Conservation (phyloP, 1,139 yeast species). For the Diutina sp. region DNA sequence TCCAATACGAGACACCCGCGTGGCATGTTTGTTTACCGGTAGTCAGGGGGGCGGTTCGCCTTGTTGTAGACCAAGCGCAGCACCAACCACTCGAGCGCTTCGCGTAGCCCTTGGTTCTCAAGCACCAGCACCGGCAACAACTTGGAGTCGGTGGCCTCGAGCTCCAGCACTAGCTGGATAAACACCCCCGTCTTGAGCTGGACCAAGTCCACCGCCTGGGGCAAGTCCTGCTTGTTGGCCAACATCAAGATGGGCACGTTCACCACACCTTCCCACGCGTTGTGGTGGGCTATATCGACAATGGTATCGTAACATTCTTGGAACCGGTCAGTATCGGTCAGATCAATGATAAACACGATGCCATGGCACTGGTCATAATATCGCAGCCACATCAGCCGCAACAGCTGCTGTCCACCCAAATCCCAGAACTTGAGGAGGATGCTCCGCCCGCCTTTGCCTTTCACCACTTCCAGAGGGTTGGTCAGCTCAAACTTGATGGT, state of each 20-base stretch:
- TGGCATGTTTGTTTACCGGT: constrained; percentile 8
- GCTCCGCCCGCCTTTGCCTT: constrained; percentile 10
- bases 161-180: constrained; percentile 64
- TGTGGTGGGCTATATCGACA: constrained; percentile 28
- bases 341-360: constrained; percentile 82
- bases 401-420: constrained; percentile 82
- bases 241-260: constrained; percentile 79
- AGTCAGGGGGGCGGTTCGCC: constrained; percentile 54
- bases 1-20: not conserved
- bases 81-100: constrained; percentile 82
- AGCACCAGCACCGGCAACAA: constrained; percentile 83
- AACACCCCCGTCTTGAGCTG: constrained; percentile 69
- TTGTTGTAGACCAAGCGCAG: constrained; percentile 70
- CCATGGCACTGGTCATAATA: constrained; percentile 85
- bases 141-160: constrained; percentile 84
- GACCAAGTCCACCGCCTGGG: constrained; percentile 60
- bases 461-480: not conserved
- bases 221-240: constrained; percentile 90
- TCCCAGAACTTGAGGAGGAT: constrained; percentile 81
- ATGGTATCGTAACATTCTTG: constrained; percentile 70
- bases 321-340: constrained; percentile 71
- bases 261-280: constrained; percentile 29
- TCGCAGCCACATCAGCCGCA: constrained; percentile 77
- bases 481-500: constrained; percentile 25
- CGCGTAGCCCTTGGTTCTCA: constrained; percentile 75